phyloP scores from a whole-genome alignment of 768 basidiomycete species.

The Cubamyces sp. region DNA sequence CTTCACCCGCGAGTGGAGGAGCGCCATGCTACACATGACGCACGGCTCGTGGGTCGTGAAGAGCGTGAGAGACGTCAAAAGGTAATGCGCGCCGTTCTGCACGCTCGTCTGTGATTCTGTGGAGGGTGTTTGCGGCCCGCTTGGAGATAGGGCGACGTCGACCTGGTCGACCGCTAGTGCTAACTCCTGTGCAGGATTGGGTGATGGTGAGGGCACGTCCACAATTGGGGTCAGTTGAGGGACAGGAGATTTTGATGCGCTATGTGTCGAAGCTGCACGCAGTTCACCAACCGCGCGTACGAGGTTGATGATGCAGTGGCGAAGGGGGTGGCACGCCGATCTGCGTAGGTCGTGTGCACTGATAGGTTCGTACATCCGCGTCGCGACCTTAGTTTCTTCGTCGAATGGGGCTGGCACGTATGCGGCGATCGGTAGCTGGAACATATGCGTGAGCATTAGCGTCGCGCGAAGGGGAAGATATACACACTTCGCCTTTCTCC shows the following conservation, averaged over 20 bases:
- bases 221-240: conserved; percentile 6
- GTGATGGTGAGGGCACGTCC: background rate
- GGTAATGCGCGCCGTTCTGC: conserved; percentile 77
- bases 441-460: background rate
- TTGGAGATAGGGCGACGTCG: conserved; percentile 15
- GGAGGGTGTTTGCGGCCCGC: conserved; percentile 18
- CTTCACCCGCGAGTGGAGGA: conserved; percentile 92
- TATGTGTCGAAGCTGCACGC: conserved; percentile 37
- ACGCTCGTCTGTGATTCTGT: background rate
- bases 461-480: background rate
- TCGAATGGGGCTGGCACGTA: conserved; percentile 63
- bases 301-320: conserved; percentile 82
- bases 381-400: conserved; percentile 29
- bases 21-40: conserved; percentile 96
- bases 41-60: conserved; percentile 98
- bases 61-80: conserved; percentile 80
- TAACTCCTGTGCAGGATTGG: background rate
- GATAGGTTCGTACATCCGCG: conserved; percentile 41
- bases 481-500: conserved; percentile 58
- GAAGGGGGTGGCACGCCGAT: conserved; percentile 74
- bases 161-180: background rate
- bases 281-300: conserved; percentile 68
- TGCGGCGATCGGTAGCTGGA: conserved; percentile 75
- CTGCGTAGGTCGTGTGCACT: conserved; percentile 72
- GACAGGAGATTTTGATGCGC: conserved; percentile 10